Percentiles rank a stretch among this genome's conserved stretches.
Evolutionary conservation across 2,329 filamentous ascomycete genomes (phyloP).

Genomic region (Botrytis pseudocinerea): DNA sequence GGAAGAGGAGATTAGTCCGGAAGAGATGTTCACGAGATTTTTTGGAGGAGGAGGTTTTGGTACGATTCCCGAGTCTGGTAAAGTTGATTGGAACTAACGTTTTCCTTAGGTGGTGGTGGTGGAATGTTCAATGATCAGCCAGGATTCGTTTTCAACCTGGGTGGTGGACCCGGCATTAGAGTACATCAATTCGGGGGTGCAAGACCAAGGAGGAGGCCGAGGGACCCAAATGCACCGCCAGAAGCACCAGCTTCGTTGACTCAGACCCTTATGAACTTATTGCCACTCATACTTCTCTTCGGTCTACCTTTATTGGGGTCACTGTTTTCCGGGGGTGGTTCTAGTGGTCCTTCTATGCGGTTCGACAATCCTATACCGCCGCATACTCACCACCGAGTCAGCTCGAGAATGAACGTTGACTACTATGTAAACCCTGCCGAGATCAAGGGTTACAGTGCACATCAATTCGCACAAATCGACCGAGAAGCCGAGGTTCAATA

Average conservation of each 20-base stretch:
- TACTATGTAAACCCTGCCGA: constrained; percentile 86
- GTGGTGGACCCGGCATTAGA: constrained; percentile 85
- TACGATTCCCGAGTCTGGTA: background rate
- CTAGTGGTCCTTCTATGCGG: constrained; percentile 66
- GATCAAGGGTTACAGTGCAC: constrained; percentile 65
- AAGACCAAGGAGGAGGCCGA: constrained; percentile 73
- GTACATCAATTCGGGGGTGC: constrained; percentile 93
- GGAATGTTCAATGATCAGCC: constrained; percentile 73
- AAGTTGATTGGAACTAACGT: constrained; percentile 24
- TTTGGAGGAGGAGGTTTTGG: constrained; percentile 74
- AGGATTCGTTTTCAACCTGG: constrained; percentile 93
- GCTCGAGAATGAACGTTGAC: constrained; percentile 68
- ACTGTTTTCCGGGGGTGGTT: constrained; percentile 62
- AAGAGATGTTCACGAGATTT: constrained; percentile 96
- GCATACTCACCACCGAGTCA: constrained; percentile 72
- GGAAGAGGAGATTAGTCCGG: constrained; percentile 90
- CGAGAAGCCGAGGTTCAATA: constrained; percentile 73
- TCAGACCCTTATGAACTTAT: constrained; percentile 66
- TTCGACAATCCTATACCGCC: constrained; percentile 73
- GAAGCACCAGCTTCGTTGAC: constrained; percentile 51
- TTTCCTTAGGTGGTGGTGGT: constrained; percentile 38
- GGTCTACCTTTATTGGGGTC: constrained; percentile 81
- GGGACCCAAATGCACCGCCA: constrained; percentile 55
- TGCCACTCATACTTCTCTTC: constrained; percentile 89
- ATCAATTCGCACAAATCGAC: constrained; percentile 75